Conservation (phyloP, 768 basidiomycete species). For the Mycena latifolia region DNA sequence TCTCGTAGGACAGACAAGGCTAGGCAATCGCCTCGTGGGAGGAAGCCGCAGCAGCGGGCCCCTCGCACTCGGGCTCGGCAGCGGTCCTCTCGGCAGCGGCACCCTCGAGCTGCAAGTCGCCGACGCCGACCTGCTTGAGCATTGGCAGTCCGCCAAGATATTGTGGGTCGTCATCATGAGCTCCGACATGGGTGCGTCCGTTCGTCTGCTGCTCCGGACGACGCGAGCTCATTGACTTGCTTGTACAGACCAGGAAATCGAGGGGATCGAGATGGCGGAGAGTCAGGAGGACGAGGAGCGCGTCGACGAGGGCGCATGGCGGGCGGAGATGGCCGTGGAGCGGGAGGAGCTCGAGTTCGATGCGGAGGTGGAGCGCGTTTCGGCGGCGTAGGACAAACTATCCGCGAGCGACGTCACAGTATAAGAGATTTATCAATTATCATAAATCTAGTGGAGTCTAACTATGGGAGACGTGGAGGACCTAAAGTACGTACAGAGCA, state of each 20-base stretch:
- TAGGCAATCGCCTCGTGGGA: neutral
- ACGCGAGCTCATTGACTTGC: neutral
- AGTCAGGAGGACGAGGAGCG: slow-evolving; percentile 23
- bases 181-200: slow-evolving; percentile 34
- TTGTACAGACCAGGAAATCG: slow-evolving; percentile 35
- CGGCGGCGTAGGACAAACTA: neutral
- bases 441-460: too few relatives aligned
- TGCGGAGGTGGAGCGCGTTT: slow-evolving; percentile 18
- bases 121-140: slow-evolving; percentile 39
- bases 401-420: neutral
- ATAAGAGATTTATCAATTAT: too few relatives aligned
- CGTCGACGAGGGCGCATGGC: slow-evolving; percentile 24
- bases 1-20: neutral
- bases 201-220: neutral
- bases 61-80: neutral
- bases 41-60: neutral
- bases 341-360: slow-evolving; percentile 19
- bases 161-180: slow-evolving; percentile 42
- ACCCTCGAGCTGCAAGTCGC: slow-evolving; percentile 30
- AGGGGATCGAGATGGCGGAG: slow-evolving; percentile 39
- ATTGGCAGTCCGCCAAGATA: slow-evolving; percentile 34
- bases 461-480: too few relatives aligned
- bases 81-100: slow-evolving; percentile 3
- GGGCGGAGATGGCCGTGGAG: slow-evolving; percentile 28
- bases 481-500: too few relatives aligned